These are phyloP conservation scores for Ophiostoma sp. DNA, from an alignment of 2,329 filamentous ascomycete species.

Conservation along the genomic window DNA sequence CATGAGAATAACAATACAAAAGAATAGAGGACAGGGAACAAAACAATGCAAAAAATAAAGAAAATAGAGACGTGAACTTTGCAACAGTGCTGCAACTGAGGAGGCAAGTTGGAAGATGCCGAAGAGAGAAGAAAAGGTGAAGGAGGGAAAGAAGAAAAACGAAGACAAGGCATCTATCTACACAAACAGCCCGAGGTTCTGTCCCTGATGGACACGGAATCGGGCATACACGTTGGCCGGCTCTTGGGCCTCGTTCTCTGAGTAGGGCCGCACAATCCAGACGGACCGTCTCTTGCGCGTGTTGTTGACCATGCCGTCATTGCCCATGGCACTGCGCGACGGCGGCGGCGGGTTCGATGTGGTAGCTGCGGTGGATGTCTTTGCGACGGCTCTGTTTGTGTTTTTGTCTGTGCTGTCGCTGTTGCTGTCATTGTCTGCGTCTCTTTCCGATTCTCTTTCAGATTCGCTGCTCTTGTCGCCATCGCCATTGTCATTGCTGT, in stretches of 20 bases:
- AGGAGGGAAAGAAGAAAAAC: not conserved
- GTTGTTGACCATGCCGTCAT: conserved; percentile 16
- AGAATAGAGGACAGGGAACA: not conserved
- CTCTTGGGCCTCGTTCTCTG: conserved; percentile 27
- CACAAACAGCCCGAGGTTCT: conserved; percentile 31
- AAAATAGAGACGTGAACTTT: not conserved
- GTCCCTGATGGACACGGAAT: conserved; percentile 28
- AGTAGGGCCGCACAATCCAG: conserved; percentile 33
- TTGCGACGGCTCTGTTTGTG: not conserved
- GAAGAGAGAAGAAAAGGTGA: not conserved
- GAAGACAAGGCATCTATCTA: not conserved
- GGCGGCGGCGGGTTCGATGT: not conserved
- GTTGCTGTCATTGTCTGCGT: not conserved
- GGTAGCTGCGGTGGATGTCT: conserved; percentile 3
- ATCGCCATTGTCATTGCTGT: not conserved
- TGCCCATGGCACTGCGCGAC: conserved; percentile 2
- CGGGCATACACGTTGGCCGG: conserved; percentile 31
- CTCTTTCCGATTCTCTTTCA: not conserved
- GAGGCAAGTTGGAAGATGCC: too few relatives aligned
- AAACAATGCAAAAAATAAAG: not conserved
- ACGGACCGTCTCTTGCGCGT: conserved; percentile 29
- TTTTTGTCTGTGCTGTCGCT: conserved; percentile 27
- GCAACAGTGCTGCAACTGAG: not conserved
- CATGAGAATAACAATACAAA: not conserved
- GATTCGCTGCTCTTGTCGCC: not conserved